Percentiles rank a stretch among this genome's conserved stretches.
Evolutionary conservation across 805 yeast genomes (phyloP).

Genomic region (Nadsonia fulvescens): DNA sequence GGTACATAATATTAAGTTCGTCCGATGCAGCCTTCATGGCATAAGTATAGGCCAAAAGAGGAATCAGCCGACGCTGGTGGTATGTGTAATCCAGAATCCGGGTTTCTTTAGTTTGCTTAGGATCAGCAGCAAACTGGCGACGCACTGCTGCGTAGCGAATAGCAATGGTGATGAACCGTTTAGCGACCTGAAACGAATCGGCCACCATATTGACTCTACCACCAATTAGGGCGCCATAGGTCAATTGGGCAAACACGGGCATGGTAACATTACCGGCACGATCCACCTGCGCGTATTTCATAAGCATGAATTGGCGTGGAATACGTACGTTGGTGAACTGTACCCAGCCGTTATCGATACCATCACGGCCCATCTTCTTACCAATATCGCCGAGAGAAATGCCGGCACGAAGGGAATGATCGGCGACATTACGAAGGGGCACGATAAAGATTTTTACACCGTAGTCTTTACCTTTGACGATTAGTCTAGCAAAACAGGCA

Average conservation of each 20-base stretch:
- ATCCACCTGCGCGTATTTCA: constrained; percentile 57
- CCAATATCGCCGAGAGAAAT: constrained; percentile 83
- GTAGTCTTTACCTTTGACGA: constrained; percentile 67
- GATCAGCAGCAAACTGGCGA: constrained; percentile 52
- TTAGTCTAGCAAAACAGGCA: constrained; percentile 67
- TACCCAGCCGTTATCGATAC: constrained; percentile 94
- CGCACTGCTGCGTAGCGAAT: constrained; percentile 78
- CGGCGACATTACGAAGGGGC: constrained; percentile 57
- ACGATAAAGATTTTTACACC: constrained; percentile 89
- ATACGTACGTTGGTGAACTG: constrained; percentile 72
- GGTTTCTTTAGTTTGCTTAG: constrained; percentile 35
- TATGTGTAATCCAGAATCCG: constrained; percentile 73
- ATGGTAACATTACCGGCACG: constrained; percentile 51
- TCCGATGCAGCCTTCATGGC: constrained; percentile 57
- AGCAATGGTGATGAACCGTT: constrained; percentile 69
- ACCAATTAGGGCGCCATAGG: constrained; percentile 71
- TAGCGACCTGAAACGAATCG: constrained; percentile 68
- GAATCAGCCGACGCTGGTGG: constrained; percentile 76
- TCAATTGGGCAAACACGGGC: constrained; percentile 76
- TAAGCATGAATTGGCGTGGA: constrained; percentile 70
- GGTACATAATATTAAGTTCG: constrained; percentile 36
- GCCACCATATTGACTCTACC: constrained; percentile 84
- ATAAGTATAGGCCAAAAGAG: constrained; percentile 65
- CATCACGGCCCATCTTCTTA: constrained; percentile 89
- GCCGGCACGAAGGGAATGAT: constrained; percentile 60